Evolutionary conservation across 768 basidiomycete species (phyloP).

Genomic region (Chalciporus sphaerocephalus): DNA sequence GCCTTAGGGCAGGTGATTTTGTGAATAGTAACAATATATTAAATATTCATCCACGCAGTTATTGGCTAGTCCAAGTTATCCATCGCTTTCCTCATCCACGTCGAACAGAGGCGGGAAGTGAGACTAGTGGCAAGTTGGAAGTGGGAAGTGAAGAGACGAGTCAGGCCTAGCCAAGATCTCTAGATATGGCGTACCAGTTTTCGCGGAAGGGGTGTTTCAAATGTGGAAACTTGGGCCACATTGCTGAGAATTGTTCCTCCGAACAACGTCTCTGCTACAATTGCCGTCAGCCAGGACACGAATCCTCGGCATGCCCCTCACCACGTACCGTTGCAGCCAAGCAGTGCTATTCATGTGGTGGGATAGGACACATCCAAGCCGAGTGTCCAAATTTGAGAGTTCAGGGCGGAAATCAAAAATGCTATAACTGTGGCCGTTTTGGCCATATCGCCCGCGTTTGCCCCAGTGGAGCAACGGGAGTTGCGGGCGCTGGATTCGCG

Average conservation of each 20-base stretch:
- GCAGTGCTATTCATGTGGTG: slow-evolving; percentile 92
- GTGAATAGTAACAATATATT: slow-evolving; percentile 4
- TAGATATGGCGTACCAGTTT: slow-evolving; percentile 73
- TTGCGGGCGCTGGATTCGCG: slow-evolving; percentile 46
- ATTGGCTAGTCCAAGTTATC: slow-evolving; percentile 19
- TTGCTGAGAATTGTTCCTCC: slow-evolving; percentile 87
- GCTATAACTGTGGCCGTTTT: slow-evolving; percentile 79
- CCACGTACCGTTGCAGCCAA: slow-evolving; percentile 80
- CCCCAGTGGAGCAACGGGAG: slow-evolving; percentile 44
- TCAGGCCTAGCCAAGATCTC: slow-evolving; percentile 42
- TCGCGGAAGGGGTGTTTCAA: slow-evolving; percentile 89
- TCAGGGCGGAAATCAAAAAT: slow-evolving; percentile 69
- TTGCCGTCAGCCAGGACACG: slow-evolving; percentile 92
- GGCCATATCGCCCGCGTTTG: slow-evolving; percentile 81
- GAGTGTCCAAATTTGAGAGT: slow-evolving; percentile 80
- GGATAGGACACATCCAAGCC: slow-evolving; percentile 86
- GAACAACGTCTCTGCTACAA: slow-evolving; percentile 91
- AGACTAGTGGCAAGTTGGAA: slow-evolving; percentile 63
- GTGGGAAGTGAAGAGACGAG: slow-evolving; percentile 72
- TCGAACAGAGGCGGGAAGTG: slow-evolving; percentile 64
- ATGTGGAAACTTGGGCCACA: slow-evolving; percentile 91
- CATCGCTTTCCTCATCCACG: slow-evolving; percentile 48
- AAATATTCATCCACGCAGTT: slow-evolving; percentile 6
- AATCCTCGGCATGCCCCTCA: slow-evolving; percentile 81
- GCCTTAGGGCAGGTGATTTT: slow-evolving; percentile 34